A percentile compares a stretch with the other conserved stretches of the same genome.
Conservation (phyloP, 345 rosid genomes). For the Citrus mangshanensis region DNA sequence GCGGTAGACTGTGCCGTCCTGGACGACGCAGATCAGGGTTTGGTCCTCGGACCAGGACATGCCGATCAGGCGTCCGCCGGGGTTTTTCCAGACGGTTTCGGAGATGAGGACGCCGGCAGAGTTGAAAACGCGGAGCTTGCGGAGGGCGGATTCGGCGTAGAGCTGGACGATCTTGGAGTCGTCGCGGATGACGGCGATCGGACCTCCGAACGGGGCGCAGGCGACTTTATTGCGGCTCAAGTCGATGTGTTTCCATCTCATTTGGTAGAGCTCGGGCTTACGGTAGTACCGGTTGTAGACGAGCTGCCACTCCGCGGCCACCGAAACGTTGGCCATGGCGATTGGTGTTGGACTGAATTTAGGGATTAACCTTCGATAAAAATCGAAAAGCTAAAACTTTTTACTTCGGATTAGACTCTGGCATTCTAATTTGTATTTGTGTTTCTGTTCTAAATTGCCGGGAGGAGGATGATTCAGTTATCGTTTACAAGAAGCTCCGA, state of each 20-base stretch:
- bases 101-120: conserved; percentile 77
- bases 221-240: conserved; percentile 88
- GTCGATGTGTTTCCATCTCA: conserved; percentile 91
- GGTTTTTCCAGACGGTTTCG: conserved; percentile 90
- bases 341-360: neutral
- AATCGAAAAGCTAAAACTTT: too few relatives aligned
- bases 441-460: too few relatives aligned
- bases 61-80: conserved; percentile 88
- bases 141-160: conserved; percentile 91
- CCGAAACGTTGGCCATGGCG: conserved; percentile 82
- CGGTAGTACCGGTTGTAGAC: conserved; percentile 81
- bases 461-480: too few relatives aligned
- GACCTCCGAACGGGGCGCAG: conserved; percentile 91
- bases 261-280: conserved; percentile 79
- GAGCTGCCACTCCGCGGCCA: conserved; percentile 98
- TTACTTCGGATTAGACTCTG: neutral
- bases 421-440: neutral
- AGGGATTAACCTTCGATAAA: neutral
- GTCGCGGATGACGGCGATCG: conserved; percentile 90
- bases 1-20: conserved; percentile 87
- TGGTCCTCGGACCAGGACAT: conserved; percentile 97
- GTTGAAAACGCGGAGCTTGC: conserved; percentile 91
- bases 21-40: conserved; percentile 73
- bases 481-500: too few relatives aligned
- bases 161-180: conserved; percentile 99